Conservation (phyloP, 2,329 filamentous ascomycete genomes). For the Pseudocercospora musae region DNA sequence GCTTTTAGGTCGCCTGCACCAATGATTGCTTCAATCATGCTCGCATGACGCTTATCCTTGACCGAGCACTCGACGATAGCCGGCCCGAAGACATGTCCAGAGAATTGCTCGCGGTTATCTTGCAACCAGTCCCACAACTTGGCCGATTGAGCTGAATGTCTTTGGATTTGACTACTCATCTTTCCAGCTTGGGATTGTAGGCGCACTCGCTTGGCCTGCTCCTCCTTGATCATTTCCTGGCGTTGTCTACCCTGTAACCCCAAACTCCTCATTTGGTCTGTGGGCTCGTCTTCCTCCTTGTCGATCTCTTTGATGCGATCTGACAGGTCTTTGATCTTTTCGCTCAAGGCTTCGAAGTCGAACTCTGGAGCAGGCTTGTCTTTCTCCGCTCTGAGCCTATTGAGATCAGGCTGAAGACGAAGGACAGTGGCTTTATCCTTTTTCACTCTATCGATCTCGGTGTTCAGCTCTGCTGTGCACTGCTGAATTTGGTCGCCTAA, state of each 20-base stretch:
- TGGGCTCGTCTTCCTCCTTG: conserved; percentile 44
- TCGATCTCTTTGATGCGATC: conserved; percentile 45
- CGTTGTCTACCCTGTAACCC: conserved; percentile 37
- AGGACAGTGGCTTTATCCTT: conserved; percentile 32
- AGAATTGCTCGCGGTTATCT: conserved; percentile 64
- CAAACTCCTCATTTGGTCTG: conserved; percentile 33
- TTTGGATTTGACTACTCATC: conserved; percentile 59
- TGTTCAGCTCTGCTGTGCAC: conserved; percentile 37
- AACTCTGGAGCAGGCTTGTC: conserved; percentile 65
- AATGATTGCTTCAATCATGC: conserved; percentile 59
- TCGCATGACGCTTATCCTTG: conserved; percentile 65
- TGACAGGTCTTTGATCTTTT: conserved; percentile 62
- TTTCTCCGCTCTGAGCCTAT: conserved; percentile 59
- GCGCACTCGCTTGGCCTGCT: conserved; percentile 51
- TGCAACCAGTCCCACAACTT: conserved; percentile 80
- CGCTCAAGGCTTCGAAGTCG: conserved; percentile 67
- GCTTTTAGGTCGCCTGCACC: conserved; percentile 52
- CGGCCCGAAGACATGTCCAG: conserved; percentile 75
- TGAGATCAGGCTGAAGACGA: conserved; percentile 51
- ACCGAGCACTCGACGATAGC: conserved; percentile 77
- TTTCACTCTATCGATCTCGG: conserved; percentile 43
- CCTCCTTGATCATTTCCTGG: conserved; percentile 39
- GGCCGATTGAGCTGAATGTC: conserved; percentile 61
- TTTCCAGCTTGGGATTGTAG: conserved; percentile 74
- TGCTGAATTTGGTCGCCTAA: conserved; percentile 38